Base-by-base conservation (phyloP, 805 yeast genomes). In the Yarrowia sp. region DNA sequence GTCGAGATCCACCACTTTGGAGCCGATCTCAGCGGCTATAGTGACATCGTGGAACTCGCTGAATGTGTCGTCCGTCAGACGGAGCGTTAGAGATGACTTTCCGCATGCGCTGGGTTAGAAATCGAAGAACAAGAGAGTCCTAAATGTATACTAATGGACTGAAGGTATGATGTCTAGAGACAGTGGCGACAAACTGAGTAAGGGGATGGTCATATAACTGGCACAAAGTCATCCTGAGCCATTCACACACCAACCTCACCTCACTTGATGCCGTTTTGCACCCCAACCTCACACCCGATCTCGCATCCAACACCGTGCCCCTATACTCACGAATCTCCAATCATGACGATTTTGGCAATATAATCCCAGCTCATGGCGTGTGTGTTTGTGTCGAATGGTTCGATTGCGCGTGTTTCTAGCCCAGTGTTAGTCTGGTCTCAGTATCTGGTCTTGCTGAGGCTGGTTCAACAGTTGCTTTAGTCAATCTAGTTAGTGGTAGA, bases 11-110 rank as follows among this genome's bases (percentile, higher is more conserved):
- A 77, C 69, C 52, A 77, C 73, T 65, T 76, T 76, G 44, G 79
- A 74, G 42, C 79, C 79, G 42, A 77, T 77, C 67, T 77, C 79
- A 10, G 79, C 79, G 14, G 79, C 79, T 40, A 77, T 76, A 3
- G 79, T 77, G 33, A 77, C 78, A 52, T 76, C 79, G 46, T 77
- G 79, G 40, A 71, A 70, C 33, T 75, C 77, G 15, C 74, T 71
- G 69, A 77, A 77, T 49, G 77, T 73, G 63, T 76, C 75, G 67
- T 77, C 79, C 1, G 79, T 77, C 33, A 77, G 71, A 38, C 79
- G 71, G 24, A 77, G 71, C 8, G 78, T 77, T 52, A 77, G 71
- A 4, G 79, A 77, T 17, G 79, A 76, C 67, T 77, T 77, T 42
- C 79, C 79, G 64, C 79, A 77, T 1, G 77, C 79, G 17, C 78